Percentiles rank a stretch among this genome's conserved stretches.
Conservation (phyloP, 1,284 basidiomycete genomes). For the Heterobasidion occidentale region DNA sequence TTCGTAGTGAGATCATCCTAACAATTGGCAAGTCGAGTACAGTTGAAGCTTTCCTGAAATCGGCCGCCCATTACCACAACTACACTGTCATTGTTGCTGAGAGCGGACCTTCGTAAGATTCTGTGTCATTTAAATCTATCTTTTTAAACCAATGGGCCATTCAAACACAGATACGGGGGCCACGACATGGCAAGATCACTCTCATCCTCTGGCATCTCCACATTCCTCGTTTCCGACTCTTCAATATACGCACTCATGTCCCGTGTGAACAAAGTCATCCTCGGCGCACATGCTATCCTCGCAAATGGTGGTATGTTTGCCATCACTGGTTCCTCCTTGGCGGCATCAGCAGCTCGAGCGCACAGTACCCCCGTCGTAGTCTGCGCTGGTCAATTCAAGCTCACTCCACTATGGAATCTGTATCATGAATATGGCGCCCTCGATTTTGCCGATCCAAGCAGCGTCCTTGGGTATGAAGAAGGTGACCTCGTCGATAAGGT, state of each 20-base stretch:
- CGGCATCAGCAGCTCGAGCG: constrained; percentile 83
- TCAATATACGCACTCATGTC: constrained; percentile 96
- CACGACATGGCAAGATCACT: constrained; percentile 79
- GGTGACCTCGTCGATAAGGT: constrained; percentile 75
- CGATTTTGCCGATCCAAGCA: constrained; percentile 83
- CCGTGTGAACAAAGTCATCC: constrained; percentile 91
- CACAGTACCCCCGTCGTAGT: constrained; percentile 94
- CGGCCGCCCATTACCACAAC: constrained; percentile 85
- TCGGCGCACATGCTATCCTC: constrained; percentile 89
- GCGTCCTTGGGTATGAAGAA: constrained; percentile 77
- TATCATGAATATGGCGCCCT: constrained; percentile 83
- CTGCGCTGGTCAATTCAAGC: constrained; percentile 92
- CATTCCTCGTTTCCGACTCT: constrained; percentile 92
- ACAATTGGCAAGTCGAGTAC: constrained; percentile 94
- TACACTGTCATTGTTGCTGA: constrained; percentile 97
- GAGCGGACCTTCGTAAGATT: constrained; percentile 79
- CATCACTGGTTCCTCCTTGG: constrained; percentile 77
- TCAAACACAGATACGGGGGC: constrained; percentile 62
- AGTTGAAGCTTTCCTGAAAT: constrained; percentile 89
- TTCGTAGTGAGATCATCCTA: constrained; percentile 83
- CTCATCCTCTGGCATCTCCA: constrained; percentile 78
- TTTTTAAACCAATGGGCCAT: constrained; percentile 1
- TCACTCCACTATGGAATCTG: constrained; percentile 91
- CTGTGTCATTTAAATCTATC: neutral
- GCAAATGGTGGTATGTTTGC: constrained; percentile 96